A percentile compares a stretch with the other conserved stretches of the same genome.
These are phyloP conservation scores for Starmerella ratchasimensis DNA, from an alignment of 805 yeast genomes.

Conservation along the genomic window DNA sequence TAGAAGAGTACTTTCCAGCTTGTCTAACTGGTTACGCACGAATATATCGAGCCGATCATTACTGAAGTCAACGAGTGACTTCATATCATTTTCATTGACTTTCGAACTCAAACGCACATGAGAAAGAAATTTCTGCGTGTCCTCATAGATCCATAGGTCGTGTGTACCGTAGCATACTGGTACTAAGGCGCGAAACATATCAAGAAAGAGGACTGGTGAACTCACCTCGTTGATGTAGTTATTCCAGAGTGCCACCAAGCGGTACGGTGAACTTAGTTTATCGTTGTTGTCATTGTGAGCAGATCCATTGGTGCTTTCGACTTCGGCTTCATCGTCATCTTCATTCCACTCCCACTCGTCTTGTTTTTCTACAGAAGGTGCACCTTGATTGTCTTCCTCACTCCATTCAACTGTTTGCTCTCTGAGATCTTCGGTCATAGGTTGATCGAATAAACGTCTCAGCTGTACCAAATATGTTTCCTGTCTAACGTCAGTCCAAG, in stretches of 20 bases:
- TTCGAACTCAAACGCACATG: neutral
- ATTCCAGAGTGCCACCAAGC: constrained; percentile 5
- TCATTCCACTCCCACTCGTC: constrained; percentile 21
- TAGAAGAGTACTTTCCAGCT: constrained; percentile 8
- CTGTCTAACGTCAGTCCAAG: constrained; percentile 11
- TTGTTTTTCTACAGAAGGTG: constrained; percentile 1
- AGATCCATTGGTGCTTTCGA: neutral
- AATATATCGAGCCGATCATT: constrained; percentile 7
- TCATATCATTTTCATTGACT: neutral
- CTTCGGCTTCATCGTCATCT: constrained; percentile 6
- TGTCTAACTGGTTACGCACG: neutral
- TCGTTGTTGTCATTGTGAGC: neutral
- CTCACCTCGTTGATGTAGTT: constrained; percentile 7
- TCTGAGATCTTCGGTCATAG: neutral
- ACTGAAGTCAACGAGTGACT: constrained; percentile 7
- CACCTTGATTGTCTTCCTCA: constrained; percentile 1
- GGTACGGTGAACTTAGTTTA: neutral
- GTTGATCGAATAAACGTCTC: constrained; percentile 7
- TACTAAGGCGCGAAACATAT: constrained; percentile 17
- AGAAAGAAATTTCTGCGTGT: constrained; percentile 9
- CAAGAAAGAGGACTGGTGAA: constrained; percentile 8
- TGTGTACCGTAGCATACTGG: constrained; percentile 14
- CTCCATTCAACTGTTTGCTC: neutral
- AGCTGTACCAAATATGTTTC: constrained; percentile 5
- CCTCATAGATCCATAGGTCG: constrained; percentile 15